Conservation (phyloP, 495 filamentous ascomycete species). For the Xylaria telfairii region DNA sequence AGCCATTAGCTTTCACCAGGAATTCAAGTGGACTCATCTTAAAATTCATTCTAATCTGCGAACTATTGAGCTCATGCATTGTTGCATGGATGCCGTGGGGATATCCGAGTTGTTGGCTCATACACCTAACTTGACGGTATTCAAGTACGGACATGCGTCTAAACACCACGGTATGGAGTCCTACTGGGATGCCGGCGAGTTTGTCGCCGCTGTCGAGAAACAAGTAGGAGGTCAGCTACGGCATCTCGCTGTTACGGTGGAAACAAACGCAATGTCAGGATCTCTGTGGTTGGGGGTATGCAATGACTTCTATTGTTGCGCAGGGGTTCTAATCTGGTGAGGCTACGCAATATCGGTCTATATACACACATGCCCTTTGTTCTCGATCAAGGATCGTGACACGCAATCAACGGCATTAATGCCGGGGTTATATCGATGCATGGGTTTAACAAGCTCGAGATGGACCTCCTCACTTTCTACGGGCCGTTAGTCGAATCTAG, state of each 20-base stretch:
- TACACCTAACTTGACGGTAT: not conserved
- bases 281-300: too few species aligned
- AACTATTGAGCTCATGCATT: not conserved
- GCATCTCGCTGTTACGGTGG: conserved; percentile 7
- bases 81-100: conserved; percentile 3
- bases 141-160: conserved; percentile 3
- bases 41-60: not conserved
- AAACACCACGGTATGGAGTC: not conserved
- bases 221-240: not conserved
- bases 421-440: not conserved
- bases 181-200: conserved; percentile 1
- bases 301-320: too few species aligned
- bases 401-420: not conserved
- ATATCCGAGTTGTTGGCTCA: conserved; percentile 8
- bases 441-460: not conserved
- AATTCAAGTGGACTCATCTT: conserved; percentile 3
- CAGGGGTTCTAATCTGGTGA: too few species aligned
- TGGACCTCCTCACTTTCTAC: not conserved
- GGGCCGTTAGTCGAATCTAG: conserved; percentile 6
- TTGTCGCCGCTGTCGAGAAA: not conserved
- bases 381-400: too few species aligned
- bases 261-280: not conserved
- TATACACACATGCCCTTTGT: too few species aligned
- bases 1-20: not conserved
- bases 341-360: too few species aligned